These are phyloP conservation scores for Gloeopeniophorella convolvens DNA, from an alignment of 768 basidiomycete genomes.

Conservation along the genomic window DNA sequence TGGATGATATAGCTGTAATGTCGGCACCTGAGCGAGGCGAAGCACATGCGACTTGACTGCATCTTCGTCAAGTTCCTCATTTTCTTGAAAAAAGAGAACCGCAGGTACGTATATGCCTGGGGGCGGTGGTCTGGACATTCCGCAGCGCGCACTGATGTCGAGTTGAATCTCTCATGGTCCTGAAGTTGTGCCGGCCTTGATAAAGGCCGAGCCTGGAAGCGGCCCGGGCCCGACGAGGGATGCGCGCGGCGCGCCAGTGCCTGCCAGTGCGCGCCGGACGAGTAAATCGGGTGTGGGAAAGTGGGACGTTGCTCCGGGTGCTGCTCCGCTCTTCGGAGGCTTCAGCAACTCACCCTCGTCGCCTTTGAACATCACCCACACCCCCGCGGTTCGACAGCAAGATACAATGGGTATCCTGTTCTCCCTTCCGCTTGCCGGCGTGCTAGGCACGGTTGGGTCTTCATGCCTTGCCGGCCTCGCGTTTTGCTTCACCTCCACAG, in stretches of 20 bases:
- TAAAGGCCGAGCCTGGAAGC: no score
- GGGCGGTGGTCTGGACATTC: constrained; percentile 39
- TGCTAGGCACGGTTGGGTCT: constrained; percentile 63
- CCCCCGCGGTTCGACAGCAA: no score
- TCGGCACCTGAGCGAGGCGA: constrained; percentile 57
- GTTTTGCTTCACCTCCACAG: constrained; percentile 82
- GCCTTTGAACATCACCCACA: no score
- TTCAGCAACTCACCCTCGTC: no score
- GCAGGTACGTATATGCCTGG: constrained; percentile 74
- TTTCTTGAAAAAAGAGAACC: constrained; percentile 62
- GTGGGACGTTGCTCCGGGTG: no score
- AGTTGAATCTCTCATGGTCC: no score
- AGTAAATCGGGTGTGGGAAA: constrained; percentile 11
- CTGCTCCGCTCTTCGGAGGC: no score
- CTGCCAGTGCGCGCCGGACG: no score
- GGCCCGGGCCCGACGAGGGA: no score
- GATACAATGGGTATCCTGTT: constrained; percentile 62
- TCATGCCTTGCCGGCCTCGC: constrained; percentile 81
- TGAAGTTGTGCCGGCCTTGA: no score
- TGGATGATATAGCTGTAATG: constrained; percentile 4
- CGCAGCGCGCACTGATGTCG: no score
- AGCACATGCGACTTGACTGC: constrained; percentile 66
- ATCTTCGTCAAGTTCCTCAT: constrained; percentile 64
- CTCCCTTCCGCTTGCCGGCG: constrained; percentile 66
- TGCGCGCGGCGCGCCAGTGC: no score